Percentiles rank a stretch among this genome's conserved stretches.
Evolutionary conservation across 139 green algal species (phyloP).

Genomic region (Chlamydomonas sphaeroides): DNA sequence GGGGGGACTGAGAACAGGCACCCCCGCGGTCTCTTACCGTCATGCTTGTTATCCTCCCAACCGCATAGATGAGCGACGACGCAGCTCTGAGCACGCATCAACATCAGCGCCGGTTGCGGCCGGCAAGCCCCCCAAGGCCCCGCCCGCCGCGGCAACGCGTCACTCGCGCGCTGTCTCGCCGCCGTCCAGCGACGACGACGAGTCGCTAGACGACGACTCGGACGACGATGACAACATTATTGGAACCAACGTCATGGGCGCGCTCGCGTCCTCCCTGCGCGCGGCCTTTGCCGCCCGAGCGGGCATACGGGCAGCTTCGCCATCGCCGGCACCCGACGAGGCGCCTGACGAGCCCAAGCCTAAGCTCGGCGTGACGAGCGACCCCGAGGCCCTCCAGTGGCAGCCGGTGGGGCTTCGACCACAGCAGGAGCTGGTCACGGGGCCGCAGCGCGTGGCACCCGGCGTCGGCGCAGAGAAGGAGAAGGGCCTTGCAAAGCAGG

Average conservation of each 20-base stretch:
- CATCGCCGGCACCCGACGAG: not conserved
- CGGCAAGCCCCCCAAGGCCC: not conserved
- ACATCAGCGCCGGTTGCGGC: too few relatives aligned
- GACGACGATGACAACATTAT: conserved; percentile 17
- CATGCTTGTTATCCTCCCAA: not conserved
- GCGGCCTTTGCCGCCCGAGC: not conserved
- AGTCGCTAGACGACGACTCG: not conserved
- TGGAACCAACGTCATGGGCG: conserved; percentile 4
- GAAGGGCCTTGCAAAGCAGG: conserved; percentile 53
- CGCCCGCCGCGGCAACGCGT: too few relatives aligned
- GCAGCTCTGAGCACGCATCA: too few relatives aligned
- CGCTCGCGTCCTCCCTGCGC: conserved; percentile 7
- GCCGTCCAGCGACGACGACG: not conserved
- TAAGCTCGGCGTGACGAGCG: not conserved
- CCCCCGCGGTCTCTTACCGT: not conserved
- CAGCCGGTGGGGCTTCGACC: not conserved
- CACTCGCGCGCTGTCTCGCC: too few relatives aligned
- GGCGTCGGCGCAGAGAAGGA: conserved; percentile 42
- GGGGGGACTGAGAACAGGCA: not conserved
- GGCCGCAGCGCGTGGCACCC: not conserved
- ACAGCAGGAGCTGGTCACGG: not conserved
- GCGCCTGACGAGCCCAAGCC: too few relatives aligned
- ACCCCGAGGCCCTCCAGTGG: conserved; percentile 5
- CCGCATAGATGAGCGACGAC: too few relatives aligned
- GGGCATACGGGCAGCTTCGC: not conserved